These are phyloP conservation scores for Gaultheria prostrata DNA, from an alignment of 148 eudicot species.

Conservation along the genomic window DNA sequence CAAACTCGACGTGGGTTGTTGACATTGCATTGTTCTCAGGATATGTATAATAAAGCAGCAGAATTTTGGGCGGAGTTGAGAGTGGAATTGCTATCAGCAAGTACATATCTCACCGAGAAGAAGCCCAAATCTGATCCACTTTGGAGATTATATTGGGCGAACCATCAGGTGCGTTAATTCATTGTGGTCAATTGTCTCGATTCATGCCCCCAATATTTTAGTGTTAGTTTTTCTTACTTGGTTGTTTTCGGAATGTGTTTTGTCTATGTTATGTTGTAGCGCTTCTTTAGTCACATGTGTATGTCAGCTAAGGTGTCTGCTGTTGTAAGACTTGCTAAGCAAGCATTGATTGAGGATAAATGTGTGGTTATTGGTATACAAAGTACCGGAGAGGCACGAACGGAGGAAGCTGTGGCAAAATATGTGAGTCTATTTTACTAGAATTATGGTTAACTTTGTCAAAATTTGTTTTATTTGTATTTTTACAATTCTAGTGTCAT, in stretches of 20 bases:
- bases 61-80: constrained; percentile 99
- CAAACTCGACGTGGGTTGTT: neutral
- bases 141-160: constrained; percentile 97
- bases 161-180: constrained; percentile 65
- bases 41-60: constrained; percentile 79
- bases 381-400: constrained; percentile 98
- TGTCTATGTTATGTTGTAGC: constrained; percentile 39
- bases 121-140: constrained; percentile 71
- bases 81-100: constrained; percentile 69
- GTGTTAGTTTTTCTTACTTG: neutral
- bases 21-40: constrained; percentile 40
- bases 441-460: neutral
- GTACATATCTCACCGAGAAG: constrained; percentile 50
- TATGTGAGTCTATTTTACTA: constrained; percentile 47
- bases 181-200: neutral
- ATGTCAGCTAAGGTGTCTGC: constrained; percentile 98
- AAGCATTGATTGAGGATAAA: constrained; percentile 69
- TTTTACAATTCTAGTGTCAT: neutral
- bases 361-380: constrained; percentile 94
- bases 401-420: constrained; percentile 96
- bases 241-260: neutral
- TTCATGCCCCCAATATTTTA: neutral
- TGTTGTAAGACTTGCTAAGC: constrained; percentile 64
- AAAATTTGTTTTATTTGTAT: neutral
- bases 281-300: constrained; percentile 95